Percentiles rank a stretch among this genome's conserved stretches.
Conservation (phyloP, 2,329 filamentous ascomycete species). For the Balansia obtecta region DNA sequence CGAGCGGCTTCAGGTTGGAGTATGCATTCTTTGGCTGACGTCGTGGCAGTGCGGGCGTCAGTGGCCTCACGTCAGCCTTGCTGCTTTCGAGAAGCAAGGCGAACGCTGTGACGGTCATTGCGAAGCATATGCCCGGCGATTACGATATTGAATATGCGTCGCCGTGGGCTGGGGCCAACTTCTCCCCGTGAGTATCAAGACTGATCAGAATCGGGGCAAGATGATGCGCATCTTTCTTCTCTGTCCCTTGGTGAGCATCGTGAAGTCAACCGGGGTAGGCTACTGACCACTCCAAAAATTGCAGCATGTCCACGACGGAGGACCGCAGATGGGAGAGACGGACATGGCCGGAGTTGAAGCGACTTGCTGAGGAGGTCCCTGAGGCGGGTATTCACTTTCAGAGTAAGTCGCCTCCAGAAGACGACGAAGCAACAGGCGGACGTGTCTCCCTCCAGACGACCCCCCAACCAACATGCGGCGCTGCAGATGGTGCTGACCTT, state of each 20-base stretch:
- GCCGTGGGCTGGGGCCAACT: conserved; percentile 79
- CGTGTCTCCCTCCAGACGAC: no score
- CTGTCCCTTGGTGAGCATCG: not conserved
- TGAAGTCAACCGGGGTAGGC: not conserved
- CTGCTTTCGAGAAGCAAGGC: conserved; percentile 31
- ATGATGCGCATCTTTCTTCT: not conserved
- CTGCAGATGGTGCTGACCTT: not conserved
- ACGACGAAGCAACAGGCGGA: no score
- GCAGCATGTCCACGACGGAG: conserved; percentile 30
- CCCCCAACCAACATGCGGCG: no score
- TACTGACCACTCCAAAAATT: not conserved
- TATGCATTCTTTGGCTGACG: not conserved
- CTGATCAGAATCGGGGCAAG: not conserved
- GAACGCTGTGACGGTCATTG: conserved; percentile 53
- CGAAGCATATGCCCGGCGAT: conserved; percentile 89
- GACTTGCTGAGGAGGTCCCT: conserved; percentile 47
- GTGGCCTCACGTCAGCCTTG: conserved; percentile 38
- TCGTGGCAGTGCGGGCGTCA: conserved; percentile 33
- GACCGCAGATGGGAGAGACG: conserved; percentile 45
- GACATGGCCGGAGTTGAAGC: conserved; percentile 51
- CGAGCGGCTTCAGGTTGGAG: not conserved
- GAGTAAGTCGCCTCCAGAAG: conserved; percentile 25
- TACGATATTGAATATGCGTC: conserved; percentile 86
- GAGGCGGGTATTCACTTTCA: conserved; percentile 76
- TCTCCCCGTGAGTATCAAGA: conserved; percentile 47